phyloP scores from a whole-genome alignment of 495 filamentous ascomycete genomes.

The Collariella sp. region DNA sequence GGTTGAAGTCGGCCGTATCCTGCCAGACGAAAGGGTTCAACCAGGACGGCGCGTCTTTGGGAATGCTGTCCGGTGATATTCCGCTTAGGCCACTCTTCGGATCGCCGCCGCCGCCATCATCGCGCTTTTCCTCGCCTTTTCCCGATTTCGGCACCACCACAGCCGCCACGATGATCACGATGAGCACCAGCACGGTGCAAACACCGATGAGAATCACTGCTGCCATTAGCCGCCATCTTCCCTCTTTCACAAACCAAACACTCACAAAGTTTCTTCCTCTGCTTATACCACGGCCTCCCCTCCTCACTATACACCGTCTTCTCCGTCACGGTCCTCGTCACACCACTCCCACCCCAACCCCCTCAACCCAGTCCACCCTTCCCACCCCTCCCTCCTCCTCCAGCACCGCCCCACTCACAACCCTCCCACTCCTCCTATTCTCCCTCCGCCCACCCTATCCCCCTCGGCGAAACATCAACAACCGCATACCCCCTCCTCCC shows the following conservation, averaged over 20 bases:
- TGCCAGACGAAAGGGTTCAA: slow-evolving; percentile 92
- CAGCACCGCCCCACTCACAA: slow-evolving; percentile 59
- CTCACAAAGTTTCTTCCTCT: slow-evolving; percentile 45
- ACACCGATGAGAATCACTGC: slow-evolving; percentile 46
- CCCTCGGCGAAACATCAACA: slow-evolving; percentile 1
- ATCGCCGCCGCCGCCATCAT: slow-evolving; percentile 15
- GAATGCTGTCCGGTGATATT: slow-evolving; percentile 55
- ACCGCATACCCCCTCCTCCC: slow-evolving; percentile 11
- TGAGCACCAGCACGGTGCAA: slow-evolving; percentile 51
- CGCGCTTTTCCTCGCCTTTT: slow-evolving; percentile 10
- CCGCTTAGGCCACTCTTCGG: slow-evolving; percentile 45
- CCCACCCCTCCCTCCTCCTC: slow-evolving; percentile 45
- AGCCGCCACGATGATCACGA: slow-evolving; percentile 66
- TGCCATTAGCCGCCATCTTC: slow-evolving; percentile 12
- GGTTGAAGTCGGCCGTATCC: slow-evolving; percentile 84
- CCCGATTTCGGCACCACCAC: slow-evolving; percentile 56
- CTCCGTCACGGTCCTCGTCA: slow-evolving; percentile 19
- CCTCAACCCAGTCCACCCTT: slow-evolving; percentile 19
- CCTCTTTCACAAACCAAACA: not conserved
- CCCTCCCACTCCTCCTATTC: slow-evolving; percentile 39
- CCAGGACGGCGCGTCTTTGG: slow-evolving; percentile 60
- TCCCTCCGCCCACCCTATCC: slow-evolving; percentile 11
- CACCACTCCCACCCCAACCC: slow-evolving; percentile 26
- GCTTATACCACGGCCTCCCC: slow-evolving; percentile 21
- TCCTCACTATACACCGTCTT: slow-evolving; percentile 25